Evolutionary conservation across 1,139 yeast species (phyloP), one percentile per base, ranked within the genome.

Genomic region (Candida pseudocylindracea): DNA sequence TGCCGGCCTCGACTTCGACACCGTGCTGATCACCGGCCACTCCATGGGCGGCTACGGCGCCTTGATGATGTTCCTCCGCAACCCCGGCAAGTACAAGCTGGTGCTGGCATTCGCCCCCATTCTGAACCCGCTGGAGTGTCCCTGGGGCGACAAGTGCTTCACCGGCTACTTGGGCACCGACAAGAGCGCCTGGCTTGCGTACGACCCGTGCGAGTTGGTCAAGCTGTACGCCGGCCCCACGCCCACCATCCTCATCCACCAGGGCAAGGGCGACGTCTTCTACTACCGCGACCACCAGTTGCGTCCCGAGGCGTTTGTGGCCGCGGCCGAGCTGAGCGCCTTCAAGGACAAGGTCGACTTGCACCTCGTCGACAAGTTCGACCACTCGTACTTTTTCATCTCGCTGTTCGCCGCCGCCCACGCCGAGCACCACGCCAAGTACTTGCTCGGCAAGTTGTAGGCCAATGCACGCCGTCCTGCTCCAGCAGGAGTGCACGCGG

Each of bases 11-110:
- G 75, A 79, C 48, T 57, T 68, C 35, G 30, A 35, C 20, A 72
- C 66, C 33, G 62, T 73, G 35, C 67, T 88, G 25, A 71, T 88
- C 40, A 72, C 91, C 9, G 96, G 96, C 31, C 96, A 88, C 51
- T 88, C 98, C 2, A 88, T 88, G 96, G 98, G 98, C 33, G 98
- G 98, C 1, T 81, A 67, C 50, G 98, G 98, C 34, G 93, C 98
- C 0, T 55, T 88, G 38, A 57, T 75, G 35, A 72, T 92, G 11
- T 85, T 68, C 49, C 55, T 88, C 36, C 67, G 62, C 41, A 71
- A 78, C 48, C 81, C 88, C 1, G 76, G 72, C 3, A 60, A 60
- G 45, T 88, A 76, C 60, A 69, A 67, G 49, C 72, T 92, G 2
- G 91, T 79, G 28, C 70, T 85, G 38, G 96, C 95, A 0, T 88